Evolutionary conservation across 228 moss, liverwort and hornwort genomes (phyloP).

Genomic region (Sphagnum magellanicum): DNA sequence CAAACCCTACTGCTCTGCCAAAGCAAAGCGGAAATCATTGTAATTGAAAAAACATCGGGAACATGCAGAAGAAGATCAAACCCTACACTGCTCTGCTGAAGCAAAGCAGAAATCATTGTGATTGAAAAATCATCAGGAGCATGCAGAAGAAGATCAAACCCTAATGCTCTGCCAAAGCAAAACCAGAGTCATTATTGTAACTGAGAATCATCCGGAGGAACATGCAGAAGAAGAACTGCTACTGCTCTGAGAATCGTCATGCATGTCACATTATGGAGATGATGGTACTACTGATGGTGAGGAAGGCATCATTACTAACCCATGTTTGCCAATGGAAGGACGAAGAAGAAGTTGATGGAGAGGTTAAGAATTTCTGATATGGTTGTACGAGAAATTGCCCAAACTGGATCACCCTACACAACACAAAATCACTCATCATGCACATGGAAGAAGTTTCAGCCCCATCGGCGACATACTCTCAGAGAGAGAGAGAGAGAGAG

Average conservation of each 20-base stretch:
- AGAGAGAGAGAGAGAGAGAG: neutral
- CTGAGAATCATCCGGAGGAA: neutral
- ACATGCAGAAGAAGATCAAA: neutral
- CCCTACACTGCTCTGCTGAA: conserved; percentile 44
- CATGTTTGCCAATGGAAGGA: conserved; percentile 60
- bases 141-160: conserved; percentile 65
- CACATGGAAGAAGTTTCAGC: neutral
- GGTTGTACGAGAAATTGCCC: conserved; percentile 77
- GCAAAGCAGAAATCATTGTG: conserved; percentile 3
- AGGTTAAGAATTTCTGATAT: conserved; percentile 63
- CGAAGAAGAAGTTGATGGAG: conserved; percentile 85
- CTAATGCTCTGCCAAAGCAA: conserved; percentile 80
- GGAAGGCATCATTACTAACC: conserved; percentile 16
- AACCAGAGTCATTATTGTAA: neutral
- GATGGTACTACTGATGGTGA: neutral
- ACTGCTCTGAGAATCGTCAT: neutral
- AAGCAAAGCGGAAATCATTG: conserved; percentile 10
- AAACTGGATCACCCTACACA: conserved; percentile 90
- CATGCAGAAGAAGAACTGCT: neutral
- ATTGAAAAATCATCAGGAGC: conserved; percentile 75
- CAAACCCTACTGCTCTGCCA: conserved; percentile 91
- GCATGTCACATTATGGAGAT: neutral
- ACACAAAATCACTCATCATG: neutral
- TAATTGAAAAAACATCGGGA: neutral
- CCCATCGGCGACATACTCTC: neutral